Conservation (phyloP, 768 basidiomycete genomes). For the Gymnopilus junonius region DNA sequence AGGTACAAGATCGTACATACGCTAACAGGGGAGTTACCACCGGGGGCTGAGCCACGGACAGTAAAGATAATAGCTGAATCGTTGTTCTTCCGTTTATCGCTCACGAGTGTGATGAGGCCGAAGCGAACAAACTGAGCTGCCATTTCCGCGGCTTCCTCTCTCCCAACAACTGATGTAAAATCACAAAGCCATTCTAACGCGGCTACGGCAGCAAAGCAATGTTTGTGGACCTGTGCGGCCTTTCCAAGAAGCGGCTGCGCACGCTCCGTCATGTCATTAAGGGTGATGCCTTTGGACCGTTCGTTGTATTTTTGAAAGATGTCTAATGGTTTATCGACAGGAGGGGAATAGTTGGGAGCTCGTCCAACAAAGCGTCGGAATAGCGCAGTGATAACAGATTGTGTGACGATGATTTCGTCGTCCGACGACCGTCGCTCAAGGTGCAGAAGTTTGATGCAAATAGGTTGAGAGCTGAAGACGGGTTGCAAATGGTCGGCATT, state of each 20-base stretch:
- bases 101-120: slow-evolving; percentile 85
- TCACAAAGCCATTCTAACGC: slow-evolving; percentile 98
- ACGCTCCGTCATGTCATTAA: slow-evolving; percentile 75
- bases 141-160: slow-evolving; percentile 98
- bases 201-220: slow-evolving; percentile 84
- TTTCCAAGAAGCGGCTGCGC: slow-evolving; percentile 57
- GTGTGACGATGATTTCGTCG: slow-evolving; percentile 97
- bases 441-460: slow-evolving; percentile 97
- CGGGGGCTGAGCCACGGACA: slow-evolving; percentile 79
- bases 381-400: slow-evolving; percentile 90
- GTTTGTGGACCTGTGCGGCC: slow-evolving; percentile 54
- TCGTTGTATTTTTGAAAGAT: slow-evolving; percentile 78
- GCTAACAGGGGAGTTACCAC: slow-evolving; percentile 74
- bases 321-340: slow-evolving; percentile 53
- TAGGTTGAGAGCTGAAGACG: slow-evolving; percentile 91
- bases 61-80: slow-evolving; percentile 94
- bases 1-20: slow-evolving; percentile 44
- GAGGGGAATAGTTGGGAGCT: slow-evolving; percentile 75
- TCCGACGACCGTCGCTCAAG: slow-evolving; percentile 91
- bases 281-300: slow-evolving; percentile 71
- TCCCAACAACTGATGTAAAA: slow-evolving; percentile 93
- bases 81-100: slow-evolving; percentile 89
- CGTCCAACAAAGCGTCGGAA: slow-evolving; percentile 96
- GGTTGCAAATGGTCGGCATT: slow-evolving; percentile 89
- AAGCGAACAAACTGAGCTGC: slow-evolving; percentile 97